Conservation (phyloP, 441 rosid species). For the Populus tomentosa region DNA sequence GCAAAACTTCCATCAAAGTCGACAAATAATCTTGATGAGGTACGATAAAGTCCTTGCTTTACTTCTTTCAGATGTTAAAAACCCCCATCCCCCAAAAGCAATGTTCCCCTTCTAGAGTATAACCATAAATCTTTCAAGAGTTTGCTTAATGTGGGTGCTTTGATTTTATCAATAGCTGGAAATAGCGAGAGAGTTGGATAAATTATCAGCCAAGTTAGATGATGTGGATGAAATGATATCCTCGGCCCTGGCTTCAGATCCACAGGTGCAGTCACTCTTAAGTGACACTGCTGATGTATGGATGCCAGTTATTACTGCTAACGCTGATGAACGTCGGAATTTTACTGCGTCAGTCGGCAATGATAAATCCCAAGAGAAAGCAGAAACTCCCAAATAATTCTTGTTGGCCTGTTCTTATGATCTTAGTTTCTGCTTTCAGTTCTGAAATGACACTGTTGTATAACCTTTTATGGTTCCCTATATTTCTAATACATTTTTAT, state of each 20-base stretch:
- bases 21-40: constrained; percentile 52
- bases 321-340: constrained; percentile 55
- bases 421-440: neutral
- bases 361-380: constrained; percentile 11
- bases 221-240: constrained; percentile 85
- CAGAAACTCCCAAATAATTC: constrained; percentile 12
- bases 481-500: neutral
- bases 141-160: neutral
- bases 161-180: constrained; percentile 41
- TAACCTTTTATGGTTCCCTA: neutral
- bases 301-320: constrained; percentile 88
- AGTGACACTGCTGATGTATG: constrained; percentile 77
- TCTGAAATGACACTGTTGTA: neutral
- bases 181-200: constrained; percentile 78
- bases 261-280: constrained; percentile 66
- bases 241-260: constrained; percentile 66
- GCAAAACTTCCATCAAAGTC: constrained; percentile 70
- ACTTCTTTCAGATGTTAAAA: neutral
- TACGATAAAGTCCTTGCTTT: neutral
- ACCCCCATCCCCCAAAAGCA: neutral
- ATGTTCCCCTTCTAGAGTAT: neutral
- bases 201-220: constrained; percentile 69
- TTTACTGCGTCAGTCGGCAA: constrained; percentile 41
- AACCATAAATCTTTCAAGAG: neutral
- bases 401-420: neutral